Evolutionary conservation across 495 filamentous ascomycete genomes (phyloP).

Genomic region (Xylaria cubensis): DNA sequence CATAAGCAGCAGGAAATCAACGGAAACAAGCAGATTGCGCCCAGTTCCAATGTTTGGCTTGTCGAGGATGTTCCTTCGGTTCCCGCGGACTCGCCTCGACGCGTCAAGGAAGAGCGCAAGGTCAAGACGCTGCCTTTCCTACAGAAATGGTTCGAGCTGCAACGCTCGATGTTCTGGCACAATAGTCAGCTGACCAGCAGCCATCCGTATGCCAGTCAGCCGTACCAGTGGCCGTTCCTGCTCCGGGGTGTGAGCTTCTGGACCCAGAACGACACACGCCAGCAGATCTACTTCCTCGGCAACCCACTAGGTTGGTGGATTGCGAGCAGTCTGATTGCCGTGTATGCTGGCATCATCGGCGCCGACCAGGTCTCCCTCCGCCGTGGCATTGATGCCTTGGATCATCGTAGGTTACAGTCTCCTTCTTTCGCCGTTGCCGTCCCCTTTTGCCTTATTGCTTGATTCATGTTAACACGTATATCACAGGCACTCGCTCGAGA

Average conservation of each 20-base stretch:
- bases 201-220: slow-evolving; percentile 92
- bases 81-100: slow-evolving; percentile 68
- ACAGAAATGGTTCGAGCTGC: slow-evolving; percentile 94
- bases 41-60: slow-evolving; percentile 92
- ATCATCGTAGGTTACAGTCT: slow-evolving; percentile 78
- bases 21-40: slow-evolving; percentile 94
- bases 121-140: slow-evolving; percentile 86
- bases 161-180: slow-evolving; percentile 98
- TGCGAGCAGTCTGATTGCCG: slow-evolving; percentile 85
- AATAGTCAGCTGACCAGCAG: slow-evolving; percentile 97
- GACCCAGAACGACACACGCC: slow-evolving; percentile 94
- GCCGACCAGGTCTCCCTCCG: slow-evolving; percentile 93
- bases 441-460: slow-evolving; percentile 1
- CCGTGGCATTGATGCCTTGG: slow-evolving; percentile 90
- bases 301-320: slow-evolving; percentile 99
- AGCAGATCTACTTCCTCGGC: slow-evolving; percentile 98
- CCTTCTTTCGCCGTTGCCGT: too few species aligned
- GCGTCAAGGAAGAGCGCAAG: slow-evolving; percentile 72
- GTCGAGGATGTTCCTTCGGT: slow-evolving; percentile 89
- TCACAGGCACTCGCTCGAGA: slow-evolving; percentile 80
- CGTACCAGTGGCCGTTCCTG: slow-evolving; percentile 98
- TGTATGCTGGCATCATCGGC: slow-evolving; percentile 89
- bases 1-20: slow-evolving; percentile 99
- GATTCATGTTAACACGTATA: slow-evolving; percentile 30
- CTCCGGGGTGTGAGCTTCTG: slow-evolving; percentile 98